phyloP scores from a whole-genome alignment of 495 filamentous ascomycete genomes.

The Parmelia sp. region DNA sequence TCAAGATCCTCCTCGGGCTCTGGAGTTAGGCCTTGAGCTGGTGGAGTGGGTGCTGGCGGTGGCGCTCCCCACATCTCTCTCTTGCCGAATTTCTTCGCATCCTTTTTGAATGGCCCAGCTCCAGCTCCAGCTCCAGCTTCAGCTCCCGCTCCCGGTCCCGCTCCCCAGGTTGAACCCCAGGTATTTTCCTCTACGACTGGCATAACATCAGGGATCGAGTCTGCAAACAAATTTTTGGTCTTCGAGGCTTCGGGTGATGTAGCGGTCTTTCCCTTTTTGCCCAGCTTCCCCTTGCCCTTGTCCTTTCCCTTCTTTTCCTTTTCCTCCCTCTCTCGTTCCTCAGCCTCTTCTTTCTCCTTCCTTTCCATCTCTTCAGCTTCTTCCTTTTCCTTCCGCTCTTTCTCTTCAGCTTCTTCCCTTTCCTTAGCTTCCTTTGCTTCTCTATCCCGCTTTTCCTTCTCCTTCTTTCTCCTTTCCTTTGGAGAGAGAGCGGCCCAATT shows the following conservation, averaged over 20 bases:
- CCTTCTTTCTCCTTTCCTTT: slow-evolving; percentile 18
- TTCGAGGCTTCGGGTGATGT: slow-evolving; percentile 20
- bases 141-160: too few species aligned
- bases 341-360: slow-evolving; percentile 16
- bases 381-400: slow-evolving; percentile 22
- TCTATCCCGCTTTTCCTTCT: slow-evolving; percentile 16
- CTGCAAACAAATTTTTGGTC: slow-evolving; percentile 25
- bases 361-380: slow-evolving; percentile 21
- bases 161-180: slow-evolving; percentile 24
- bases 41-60: slow-evolving; percentile 47
- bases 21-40: slow-evolving; percentile 42
- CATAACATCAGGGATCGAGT: slow-evolving; percentile 22
- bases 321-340: slow-evolving; percentile 22
- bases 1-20: slow-evolving; percentile 38
- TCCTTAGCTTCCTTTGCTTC: slow-evolving; percentile 23
- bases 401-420: slow-evolving; percentile 20
- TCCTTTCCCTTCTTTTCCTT: slow-evolving; percentile 26
- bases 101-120: slow-evolving; percentile 23
- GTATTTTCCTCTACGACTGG: slow-evolving; percentile 16
- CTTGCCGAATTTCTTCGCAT: slow-evolving; percentile 39
- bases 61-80: slow-evolving; percentile 39
- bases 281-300: slow-evolving; percentile 28
- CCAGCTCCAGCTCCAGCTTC: too few species aligned
- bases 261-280: slow-evolving; percentile 27
- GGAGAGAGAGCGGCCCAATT: slow-evolving; percentile 7